Percentiles rank a stretch among this genome's conserved stretches.
Conservation (phyloP, 2,329 filamentous ascomycete genomes). For the Cladosporium sp. region DNA sequence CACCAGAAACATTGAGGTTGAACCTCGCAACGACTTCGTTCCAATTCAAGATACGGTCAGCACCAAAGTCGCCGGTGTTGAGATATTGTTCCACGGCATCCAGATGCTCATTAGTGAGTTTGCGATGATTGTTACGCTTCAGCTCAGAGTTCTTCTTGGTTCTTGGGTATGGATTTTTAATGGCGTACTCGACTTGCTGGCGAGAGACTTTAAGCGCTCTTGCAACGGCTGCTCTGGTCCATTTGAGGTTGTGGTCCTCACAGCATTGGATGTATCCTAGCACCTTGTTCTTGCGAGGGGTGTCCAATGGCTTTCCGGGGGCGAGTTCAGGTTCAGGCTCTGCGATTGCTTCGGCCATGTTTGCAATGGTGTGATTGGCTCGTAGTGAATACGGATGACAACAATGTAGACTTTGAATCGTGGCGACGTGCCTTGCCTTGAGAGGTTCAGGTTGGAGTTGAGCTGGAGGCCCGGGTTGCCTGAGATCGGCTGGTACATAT, state of each 20-base stretch:
- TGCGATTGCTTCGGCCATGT: background rate
- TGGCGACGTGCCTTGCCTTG: background rate
- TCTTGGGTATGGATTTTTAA: background rate
- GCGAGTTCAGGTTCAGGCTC: background rate
- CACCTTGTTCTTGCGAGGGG: background rate
- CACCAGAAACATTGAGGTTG: background rate
- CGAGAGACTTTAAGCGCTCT: background rate
- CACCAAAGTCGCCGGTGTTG: background rate
- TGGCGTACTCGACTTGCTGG: background rate
- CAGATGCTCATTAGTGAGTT: background rate
- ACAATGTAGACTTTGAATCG: background rate
- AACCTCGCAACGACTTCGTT: background rate
- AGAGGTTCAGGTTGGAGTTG: background rate
- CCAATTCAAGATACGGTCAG: background rate
- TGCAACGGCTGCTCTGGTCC: background rate
- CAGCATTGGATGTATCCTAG: constrained; percentile 1
- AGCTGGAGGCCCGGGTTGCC: too few species aligned
- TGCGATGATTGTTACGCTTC: background rate
- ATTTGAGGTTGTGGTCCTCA: background rate
- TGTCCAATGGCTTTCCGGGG: background rate
- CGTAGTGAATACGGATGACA: background rate
- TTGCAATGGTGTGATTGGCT: background rate
- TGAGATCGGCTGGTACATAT: background rate
- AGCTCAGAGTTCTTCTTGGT: background rate
- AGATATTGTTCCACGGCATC: background rate